phyloP scores from a whole-genome alignment of 805 yeast species.

The Candida vaughaniae region DNA sequence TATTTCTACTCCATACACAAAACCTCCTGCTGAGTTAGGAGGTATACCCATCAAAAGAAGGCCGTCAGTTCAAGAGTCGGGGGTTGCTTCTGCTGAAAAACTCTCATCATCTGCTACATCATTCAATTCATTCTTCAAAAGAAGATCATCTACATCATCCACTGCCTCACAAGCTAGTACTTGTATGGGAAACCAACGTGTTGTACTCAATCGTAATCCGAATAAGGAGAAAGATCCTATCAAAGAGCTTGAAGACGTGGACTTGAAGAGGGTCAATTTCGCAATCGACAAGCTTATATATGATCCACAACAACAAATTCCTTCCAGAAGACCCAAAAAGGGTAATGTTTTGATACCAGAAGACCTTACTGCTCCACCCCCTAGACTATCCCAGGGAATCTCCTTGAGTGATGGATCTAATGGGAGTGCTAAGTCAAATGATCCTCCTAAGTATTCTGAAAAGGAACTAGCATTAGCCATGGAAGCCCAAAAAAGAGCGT shows the following conservation, averaged over 20 bases:
- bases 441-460: constrained; percentile 34
- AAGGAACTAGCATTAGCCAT: constrained; percentile 54
- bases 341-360: constrained; percentile 61
- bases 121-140: constrained; percentile 16
- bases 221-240: constrained; percentile 29
- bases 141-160: constrained; percentile 15
- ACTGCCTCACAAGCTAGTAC: constrained; percentile 3
- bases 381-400: constrained; percentile 67
- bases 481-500: constrained; percentile 55
- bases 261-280: constrained; percentile 68
- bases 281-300: constrained; percentile 67
- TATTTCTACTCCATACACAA: constrained; percentile 8
- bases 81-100: constrained; percentile 6
- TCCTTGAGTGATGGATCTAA: constrained; percentile 38
- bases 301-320: constrained; percentile 76
- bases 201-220: constrained; percentile 47
- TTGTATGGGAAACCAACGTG: constrained; percentile 18
- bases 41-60: constrained; percentile 13
- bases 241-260: constrained; percentile 26
- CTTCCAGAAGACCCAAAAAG: constrained; percentile 52
- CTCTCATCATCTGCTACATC: constrained; percentile 9
- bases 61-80: constrained; percentile 7
- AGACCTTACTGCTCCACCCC: constrained; percentile 61
- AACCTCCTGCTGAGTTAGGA: constrained; percentile 12
- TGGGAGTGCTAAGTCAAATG: constrained; percentile 22